phyloP scores from a whole-genome alignment of 495 filamentous ascomycete species.

The Podospora appendiculata region DNA sequence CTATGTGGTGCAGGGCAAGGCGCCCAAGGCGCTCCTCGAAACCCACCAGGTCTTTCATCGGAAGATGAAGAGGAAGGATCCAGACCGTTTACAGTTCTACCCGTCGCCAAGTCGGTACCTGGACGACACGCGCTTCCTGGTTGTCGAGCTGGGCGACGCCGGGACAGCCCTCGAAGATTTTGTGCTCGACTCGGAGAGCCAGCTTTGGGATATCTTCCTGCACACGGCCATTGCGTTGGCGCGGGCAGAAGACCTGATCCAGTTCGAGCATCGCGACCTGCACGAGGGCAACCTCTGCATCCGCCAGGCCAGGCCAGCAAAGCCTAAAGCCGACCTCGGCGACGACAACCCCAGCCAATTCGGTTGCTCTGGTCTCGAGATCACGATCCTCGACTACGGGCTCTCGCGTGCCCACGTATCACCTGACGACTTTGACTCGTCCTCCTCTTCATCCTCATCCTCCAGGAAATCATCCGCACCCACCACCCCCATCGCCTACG shows the following conservation, averaged over 20 bases:
- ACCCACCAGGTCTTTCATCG: conserved; percentile 58
- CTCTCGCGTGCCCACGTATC: conserved; percentile 54
- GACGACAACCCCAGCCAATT: conserved; percentile 40
- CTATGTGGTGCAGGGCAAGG: conserved; percentile 63
- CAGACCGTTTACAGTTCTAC: conserved; percentile 56
- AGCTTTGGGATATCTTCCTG: conserved; percentile 83
- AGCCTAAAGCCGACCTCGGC: conserved; percentile 16
- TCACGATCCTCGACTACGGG: conserved; percentile 87
- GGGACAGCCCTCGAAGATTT: conserved; percentile 68
- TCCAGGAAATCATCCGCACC: not conserved
- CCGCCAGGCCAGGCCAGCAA: conserved; percentile 32
- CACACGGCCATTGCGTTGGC: conserved; percentile 68
- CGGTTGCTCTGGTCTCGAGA: conserved; percentile 60
- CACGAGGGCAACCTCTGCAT: conserved; percentile 87
- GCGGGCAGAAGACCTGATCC: conserved; percentile 60
- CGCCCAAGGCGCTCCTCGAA: conserved; percentile 51
- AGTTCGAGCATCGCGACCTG: conserved; percentile 87
- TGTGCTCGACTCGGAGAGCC: conserved; percentile 40
- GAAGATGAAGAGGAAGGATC: conserved; percentile 49
- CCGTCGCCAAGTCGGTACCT: conserved; percentile 52
- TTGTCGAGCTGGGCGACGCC: conserved; percentile 83
- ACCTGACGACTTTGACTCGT: conserved; percentile 11
- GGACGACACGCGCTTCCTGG: conserved; percentile 65
- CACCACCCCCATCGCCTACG: conserved; percentile 26
- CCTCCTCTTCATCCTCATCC: not conserved